Evolutionary conservation across 371 early-diverging fungal genomes (phyloP), one percentile per base, ranked within the genome.

Genomic region (Mortierella sp.): DNA sequence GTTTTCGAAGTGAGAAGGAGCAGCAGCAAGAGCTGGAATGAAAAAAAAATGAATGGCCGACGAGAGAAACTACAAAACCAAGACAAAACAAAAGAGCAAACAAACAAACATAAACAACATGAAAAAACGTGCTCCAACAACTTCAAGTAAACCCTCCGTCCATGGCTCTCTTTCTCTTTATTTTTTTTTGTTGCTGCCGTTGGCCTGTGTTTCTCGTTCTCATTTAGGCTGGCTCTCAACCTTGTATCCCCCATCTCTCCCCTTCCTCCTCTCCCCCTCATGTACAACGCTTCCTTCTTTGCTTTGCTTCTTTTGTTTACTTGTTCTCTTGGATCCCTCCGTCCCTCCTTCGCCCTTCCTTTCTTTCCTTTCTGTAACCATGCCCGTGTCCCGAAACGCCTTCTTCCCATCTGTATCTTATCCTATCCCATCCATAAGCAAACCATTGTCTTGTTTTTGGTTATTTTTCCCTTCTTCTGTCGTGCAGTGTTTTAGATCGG

Each of bases 191-290:
- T 40, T 46, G 10, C n/a, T 46, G 13, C 48, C 9, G 79, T 70
- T 78, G 79, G 79, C 74, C 79, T 78, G 74, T 78, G 79, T 78
- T 78, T 78, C 79, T 64, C 37, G 21, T 64, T 37, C 64, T 37
- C 37, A 64, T 64, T 59, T 34, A 46, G 48, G 31, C 64, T 64
- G 37, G 64, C 64, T 64, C 64, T 50, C 40, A 74, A 74, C 31
- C 71, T 73, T 74, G 69, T 78, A 57, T 57, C n/a, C 28, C 51
- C 34, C 34, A 24, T 51, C 14, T 43, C 11, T 13, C 50, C 50
- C n/a, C n/a, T n/a, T n/a, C n/a, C n/a, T n/a, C n/a, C n/a, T n/a
- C n/a, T 4, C 43, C 43, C 43, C 6, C 2, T 40, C 43, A 40
- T 40, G 24, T 24, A 21, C 53, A 53, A 40, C 5, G 6, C 24